These are phyloP conservation scores for Pestalotiopsis sp. DNA, from an alignment of 2,329 filamentous ascomycete genomes.

Conservation along the genomic window DNA sequence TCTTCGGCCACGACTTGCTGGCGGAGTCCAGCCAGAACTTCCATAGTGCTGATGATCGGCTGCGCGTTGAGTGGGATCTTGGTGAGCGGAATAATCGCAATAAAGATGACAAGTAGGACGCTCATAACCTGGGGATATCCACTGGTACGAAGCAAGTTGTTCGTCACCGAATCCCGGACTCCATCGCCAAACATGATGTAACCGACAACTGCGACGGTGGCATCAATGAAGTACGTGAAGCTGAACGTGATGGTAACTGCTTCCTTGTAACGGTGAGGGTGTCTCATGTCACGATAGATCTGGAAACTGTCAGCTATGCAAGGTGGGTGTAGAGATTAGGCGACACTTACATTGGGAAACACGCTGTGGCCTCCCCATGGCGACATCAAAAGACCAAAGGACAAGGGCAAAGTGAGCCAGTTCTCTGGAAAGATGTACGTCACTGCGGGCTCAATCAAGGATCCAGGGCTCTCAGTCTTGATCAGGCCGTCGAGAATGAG, in stretches of 20 bases:
- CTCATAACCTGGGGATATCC: slow-evolving; percentile 76
- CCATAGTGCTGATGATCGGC: slow-evolving; percentile 83
- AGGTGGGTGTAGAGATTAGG: not conserved
- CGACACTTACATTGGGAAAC: slow-evolving; percentile 72
- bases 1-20: slow-evolving; percentile 47
- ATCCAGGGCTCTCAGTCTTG: slow-evolving; percentile 79
- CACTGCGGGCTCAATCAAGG: slow-evolving; percentile 75
- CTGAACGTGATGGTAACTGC: slow-evolving; percentile 81
- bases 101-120: slow-evolving; percentile 81
- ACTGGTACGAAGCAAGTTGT: slow-evolving; percentile 77
- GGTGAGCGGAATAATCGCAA: slow-evolving; percentile 91
- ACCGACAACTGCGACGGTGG: slow-evolving; percentile 79
- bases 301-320: slow-evolving; percentile 27
- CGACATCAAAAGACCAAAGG: slow-evolving; percentile 87
- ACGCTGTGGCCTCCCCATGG: slow-evolving; percentile 67
- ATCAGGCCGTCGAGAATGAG: slow-evolving; percentile 85
- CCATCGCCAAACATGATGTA: slow-evolving; percentile 92
- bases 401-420: slow-evolving; percentile 85
- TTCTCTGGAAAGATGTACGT: slow-evolving; percentile 85
- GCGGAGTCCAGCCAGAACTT: slow-evolving; percentile 76
- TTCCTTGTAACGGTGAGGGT: slow-evolving; percentile 76
- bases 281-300: slow-evolving; percentile 67
- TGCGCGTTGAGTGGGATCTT: slow-evolving; percentile 92
- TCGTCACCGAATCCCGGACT: slow-evolving; percentile 88
- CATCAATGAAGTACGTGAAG: slow-evolving; percentile 85